These are phyloP conservation scores for Solanum pinnatisectum DNA, from an alignment of 257 asterid species.

Conservation along the genomic window DNA sequence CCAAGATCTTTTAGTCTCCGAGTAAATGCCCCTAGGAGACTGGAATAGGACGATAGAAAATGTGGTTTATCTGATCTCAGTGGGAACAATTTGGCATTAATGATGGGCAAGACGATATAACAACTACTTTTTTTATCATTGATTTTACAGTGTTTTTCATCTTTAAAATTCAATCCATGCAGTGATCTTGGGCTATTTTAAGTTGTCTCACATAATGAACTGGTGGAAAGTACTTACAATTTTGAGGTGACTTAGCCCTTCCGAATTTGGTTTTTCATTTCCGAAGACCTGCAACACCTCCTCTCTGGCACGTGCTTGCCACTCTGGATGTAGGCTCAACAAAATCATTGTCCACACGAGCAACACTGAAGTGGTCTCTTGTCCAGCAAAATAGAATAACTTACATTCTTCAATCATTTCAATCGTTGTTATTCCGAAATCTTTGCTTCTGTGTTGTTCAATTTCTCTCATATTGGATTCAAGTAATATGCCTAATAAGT, in stretches of 20 bases:
- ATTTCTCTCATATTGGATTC: constrained; percentile 14
- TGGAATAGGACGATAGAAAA: not conserved
- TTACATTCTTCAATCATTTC: constrained; percentile 38
- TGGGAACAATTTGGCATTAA: not conserved
- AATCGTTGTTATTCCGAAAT: not conserved
- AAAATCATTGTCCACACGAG: constrained; percentile 50
- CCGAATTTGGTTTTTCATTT: constrained; percentile 9
- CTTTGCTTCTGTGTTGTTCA: not conserved
- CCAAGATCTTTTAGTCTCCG: not conserved
- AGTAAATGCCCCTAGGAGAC: no score
- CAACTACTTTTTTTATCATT: no score
- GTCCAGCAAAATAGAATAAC: constrained; percentile 44
- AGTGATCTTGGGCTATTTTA: not conserved
- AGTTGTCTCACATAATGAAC: no score
- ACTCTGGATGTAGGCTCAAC: constrained; percentile 4
- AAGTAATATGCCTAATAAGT: constrained; percentile 8
- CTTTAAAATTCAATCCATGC: no score
- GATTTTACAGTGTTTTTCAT: no score
- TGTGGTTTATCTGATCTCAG: not conserved
- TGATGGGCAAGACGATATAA: no score
- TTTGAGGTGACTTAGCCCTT: constrained; percentile 17
- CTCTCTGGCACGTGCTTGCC: constrained; percentile 29
- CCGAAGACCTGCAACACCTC: constrained; percentile 30
- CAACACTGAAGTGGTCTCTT: constrained; percentile 41
- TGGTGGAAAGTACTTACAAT: constrained; percentile 8